Conservation (phyloP, 116 monocot genomes). For the Cymodocea nodosa region DNA sequence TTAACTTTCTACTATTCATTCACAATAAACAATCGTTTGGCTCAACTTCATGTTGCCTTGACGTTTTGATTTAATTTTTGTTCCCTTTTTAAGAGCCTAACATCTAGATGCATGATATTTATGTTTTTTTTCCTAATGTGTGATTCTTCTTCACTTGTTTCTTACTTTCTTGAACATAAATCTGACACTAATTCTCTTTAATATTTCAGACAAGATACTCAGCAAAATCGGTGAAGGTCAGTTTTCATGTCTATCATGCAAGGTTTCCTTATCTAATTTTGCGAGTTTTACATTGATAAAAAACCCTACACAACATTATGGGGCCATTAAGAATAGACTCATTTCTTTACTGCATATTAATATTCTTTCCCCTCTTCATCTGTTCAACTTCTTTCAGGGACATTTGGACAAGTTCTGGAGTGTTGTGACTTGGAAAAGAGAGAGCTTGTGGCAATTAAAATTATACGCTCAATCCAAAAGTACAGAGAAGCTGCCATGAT, state of each 20-base stretch:
- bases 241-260: conserved; percentile 13
- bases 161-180: not conserved
- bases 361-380: not conserved
- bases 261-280: not conserved
- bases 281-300: not conserved
- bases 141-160: not conserved
- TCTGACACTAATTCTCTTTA: not conserved
- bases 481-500: conserved; percentile 96
- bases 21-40: too few relatives aligned
- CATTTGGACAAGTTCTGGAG: conserved; percentile 94
- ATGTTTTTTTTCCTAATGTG: too few relatives aligned
- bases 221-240: conserved; percentile 99
- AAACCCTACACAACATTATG: not conserved
- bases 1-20: too few relatives aligned
- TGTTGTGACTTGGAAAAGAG: conserved; percentile 74
- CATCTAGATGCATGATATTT: too few relatives aligned
- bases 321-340: not conserved
- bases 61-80: too few relatives aligned
- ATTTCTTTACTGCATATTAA: not conserved
- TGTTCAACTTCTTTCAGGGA: conserved; percentile 32
- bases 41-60: too few relatives aligned
- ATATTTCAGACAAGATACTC: conserved; percentile 71
- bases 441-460: conserved; percentile 81
- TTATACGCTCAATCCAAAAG: conserved; percentile 78
- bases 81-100: too few relatives aligned